Evolutionary conservation across 495 filamentous ascomycete genomes (phyloP), one percentile per base, ranked within the genome.

Genomic region (Penicilliopsis zonata): DNA sequence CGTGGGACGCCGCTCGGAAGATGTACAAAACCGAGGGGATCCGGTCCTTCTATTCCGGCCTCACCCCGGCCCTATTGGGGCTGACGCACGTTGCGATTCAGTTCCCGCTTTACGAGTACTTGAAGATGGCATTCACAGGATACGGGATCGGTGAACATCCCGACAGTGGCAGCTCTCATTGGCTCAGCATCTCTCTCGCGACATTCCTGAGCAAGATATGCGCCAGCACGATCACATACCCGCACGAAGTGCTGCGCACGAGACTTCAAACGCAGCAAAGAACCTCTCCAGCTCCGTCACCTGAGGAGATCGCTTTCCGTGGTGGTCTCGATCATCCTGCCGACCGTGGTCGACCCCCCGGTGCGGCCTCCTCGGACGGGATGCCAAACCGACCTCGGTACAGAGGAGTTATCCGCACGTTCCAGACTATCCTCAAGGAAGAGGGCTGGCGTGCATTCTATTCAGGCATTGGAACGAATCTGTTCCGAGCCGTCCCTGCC

Each of bases 361-460:
- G 62, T n/a, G 56, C 57, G 15, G 49, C 67, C 8, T 67, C 68
- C 13, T 72, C 73, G 5, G 68, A 74, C 32, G 69, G 71, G 13
- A 69, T 70, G 65, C 57, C 55, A 15, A 70, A 67, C 30, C 41
- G 60, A 20, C 80, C 82, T 15, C 77, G 83, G 32, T 96, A 96
- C 52, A 65, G 59, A 37, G 90, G 90, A 17, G 69, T 93, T 18
- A 43, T 86, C n/a, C 75, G 72, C 44, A 95, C 87, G 3, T 82
- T 75, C 49, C 73, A 76, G 41, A 86, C 77, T 2, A 95, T 99
- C 28, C 53, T 93, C 20, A 59, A 65, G 14, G 90, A 99, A 55
- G 90, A 99, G 54, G 90, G 90, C 2, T 94, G 92, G 86, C 68
- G 80, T 30, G 92, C 86, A 5, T 95, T 99, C 50, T 99, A 99